Conservation (phyloP, 2,329 filamentous ascomycete genomes). For the Leptographium wingfieldii region DNA sequence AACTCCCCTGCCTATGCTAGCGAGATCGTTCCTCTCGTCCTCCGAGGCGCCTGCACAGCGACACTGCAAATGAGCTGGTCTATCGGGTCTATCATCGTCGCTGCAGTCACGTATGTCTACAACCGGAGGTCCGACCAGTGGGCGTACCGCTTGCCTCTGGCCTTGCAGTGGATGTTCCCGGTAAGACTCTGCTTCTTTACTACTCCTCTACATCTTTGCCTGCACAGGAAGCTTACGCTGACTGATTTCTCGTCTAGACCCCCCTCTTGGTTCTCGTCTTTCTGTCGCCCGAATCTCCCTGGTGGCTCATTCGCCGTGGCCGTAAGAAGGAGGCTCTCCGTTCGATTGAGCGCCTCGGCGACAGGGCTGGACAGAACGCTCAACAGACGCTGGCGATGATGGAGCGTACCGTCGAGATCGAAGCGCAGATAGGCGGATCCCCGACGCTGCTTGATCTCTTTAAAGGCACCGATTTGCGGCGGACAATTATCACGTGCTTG, state of each 20-base stretch:
- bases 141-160: conserved; percentile 39
- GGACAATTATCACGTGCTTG: conserved; percentile 41
- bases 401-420: conserved; percentile 42
- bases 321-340: conserved; percentile 29
- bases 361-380: conserved; percentile 20
- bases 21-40: conserved; percentile 46
- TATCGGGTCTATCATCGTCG: conserved; percentile 48
- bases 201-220: background rate
- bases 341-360: conserved; percentile 37
- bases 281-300: conserved; percentile 39
- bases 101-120: conserved; percentile 42
- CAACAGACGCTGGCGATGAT: conserved; percentile 38
- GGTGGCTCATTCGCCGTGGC: conserved; percentile 43
- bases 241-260: background rate
- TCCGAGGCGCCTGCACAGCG: conserved; percentile 45
- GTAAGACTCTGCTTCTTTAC: conserved; percentile 8
- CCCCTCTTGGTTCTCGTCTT: conserved; percentile 37
- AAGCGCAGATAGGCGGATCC: conserved; percentile 30
- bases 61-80: conserved; percentile 57
- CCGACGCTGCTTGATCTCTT: conserved; percentile 38
- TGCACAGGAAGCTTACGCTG: background rate
- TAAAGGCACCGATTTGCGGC: conserved; percentile 40
- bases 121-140: conserved; percentile 20
- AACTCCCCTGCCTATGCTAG: conserved; percentile 50
- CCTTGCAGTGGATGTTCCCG: conserved; percentile 47